phyloP scores from a whole-genome alignment of 257 asterid genomes.

The Lavandula angustifolia region DNA sequence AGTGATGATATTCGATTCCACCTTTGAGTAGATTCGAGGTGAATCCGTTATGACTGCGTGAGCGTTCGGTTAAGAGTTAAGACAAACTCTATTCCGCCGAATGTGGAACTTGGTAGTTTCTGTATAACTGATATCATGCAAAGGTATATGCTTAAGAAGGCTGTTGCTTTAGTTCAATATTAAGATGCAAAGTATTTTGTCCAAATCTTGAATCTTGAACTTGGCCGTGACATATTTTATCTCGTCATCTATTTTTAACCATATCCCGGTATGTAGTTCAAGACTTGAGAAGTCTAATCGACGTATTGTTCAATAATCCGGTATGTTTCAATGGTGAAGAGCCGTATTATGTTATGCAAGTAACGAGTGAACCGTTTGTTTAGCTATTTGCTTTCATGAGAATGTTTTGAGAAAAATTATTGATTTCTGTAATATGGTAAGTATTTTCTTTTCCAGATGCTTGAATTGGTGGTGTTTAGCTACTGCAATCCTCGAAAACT shows the following conservation, averaged over 20 bases:
- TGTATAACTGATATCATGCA: background rate
- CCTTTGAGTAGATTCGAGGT: slow-evolving; percentile 3
- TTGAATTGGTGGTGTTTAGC: slow-evolving; percentile 10
- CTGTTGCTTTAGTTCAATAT: slow-evolving; percentile 1
- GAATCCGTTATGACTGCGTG: background rate
- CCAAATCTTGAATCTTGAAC: slow-evolving; percentile 9
- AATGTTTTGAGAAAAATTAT: background rate
- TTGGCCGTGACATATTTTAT: background rate
- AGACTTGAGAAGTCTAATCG: background rate
- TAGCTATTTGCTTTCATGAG: background rate
- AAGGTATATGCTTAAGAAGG: background rate
- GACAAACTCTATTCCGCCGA: background rate
- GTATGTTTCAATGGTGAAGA: slow-evolving; percentile 3
- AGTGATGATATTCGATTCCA: background rate
- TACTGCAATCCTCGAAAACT: slow-evolving; percentile 21
- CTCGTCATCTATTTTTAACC: background rate
- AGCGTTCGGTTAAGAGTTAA: slow-evolving; percentile 4
- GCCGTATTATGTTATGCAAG: background rate
- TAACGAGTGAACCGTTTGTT: background rate
- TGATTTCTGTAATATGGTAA: background rate
- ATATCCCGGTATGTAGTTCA: background rate
- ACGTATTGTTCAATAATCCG: slow-evolving; percentile 3
- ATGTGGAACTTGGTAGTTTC: slow-evolving; percentile 3
- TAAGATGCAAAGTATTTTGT: background rate
- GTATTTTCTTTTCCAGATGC: slow-evolving; percentile 31